Evolutionary conservation across 2,329 filamentous ascomycete species (phyloP).

Genomic region (Orbilia oligospora): DNA sequence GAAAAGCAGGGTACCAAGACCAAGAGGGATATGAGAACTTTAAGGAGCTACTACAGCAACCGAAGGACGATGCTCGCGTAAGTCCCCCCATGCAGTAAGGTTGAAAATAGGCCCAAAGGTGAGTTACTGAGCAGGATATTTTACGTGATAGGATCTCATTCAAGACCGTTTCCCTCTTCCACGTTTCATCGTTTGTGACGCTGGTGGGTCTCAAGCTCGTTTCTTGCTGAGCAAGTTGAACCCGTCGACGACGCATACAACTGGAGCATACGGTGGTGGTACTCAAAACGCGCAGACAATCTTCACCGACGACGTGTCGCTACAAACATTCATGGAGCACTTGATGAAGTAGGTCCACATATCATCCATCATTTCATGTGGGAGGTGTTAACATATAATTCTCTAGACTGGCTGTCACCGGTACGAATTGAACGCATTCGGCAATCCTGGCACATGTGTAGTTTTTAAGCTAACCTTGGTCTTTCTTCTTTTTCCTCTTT

Average conservation of each 20-base stretch:
- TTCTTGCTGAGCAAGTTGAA: conserved; percentile 98
- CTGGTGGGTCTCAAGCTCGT: conserved; percentile 96
- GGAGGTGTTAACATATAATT: conserved; percentile 4
- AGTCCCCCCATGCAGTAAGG: conserved; percentile 66
- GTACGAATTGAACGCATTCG: conserved; percentile 61
- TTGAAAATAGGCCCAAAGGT: conserved; percentile 7
- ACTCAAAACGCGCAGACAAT: conserved; percentile 95
- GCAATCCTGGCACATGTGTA: conserved; percentile 63
- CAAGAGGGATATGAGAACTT: conserved; percentile 99
- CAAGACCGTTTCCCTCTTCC: conserved; percentile 98
- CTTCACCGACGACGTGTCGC: conserved; percentile 97
- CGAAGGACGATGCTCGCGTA: conserved; percentile 96
- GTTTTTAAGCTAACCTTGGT: conserved; percentile 44
- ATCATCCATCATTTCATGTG: neutral
- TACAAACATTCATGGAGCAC: conserved; percentile 99
- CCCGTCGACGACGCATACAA: conserved; percentile 96
- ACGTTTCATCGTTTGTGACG: conserved; percentile 97
- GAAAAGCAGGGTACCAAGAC: conserved; percentile 96
- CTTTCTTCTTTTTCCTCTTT: conserved; percentile 32
- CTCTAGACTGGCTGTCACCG: conserved; percentile 58
- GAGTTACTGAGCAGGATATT: conserved; percentile 29
- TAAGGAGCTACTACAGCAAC: conserved; percentile 85
- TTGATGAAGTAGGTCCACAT: conserved; percentile 87
- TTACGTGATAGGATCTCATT: conserved; percentile 81
- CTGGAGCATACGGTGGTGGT: conserved; percentile 89